Conservation (phyloP, 805 yeast genomes). For the Naumovozyma dairenensis region DNA sequence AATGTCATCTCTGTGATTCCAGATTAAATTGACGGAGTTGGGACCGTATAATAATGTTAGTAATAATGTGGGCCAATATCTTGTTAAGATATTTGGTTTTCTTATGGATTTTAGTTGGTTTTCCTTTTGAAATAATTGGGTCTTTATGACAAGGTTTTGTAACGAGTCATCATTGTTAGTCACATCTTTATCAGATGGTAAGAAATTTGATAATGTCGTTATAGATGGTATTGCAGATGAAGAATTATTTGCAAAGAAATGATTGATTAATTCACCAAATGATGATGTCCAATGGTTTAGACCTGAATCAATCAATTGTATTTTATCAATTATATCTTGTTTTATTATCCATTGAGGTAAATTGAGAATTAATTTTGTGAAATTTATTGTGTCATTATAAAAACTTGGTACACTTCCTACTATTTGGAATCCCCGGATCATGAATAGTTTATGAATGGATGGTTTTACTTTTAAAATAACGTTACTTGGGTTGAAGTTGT, state of each 20-base stretch:
- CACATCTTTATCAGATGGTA: too few relatives aligned
- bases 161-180: too few relatives aligned
- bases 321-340: neutral
- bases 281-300: slow-evolving; percentile 7
- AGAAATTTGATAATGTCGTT: too few relatives aligned
- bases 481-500: too few relatives aligned
- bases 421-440: slow-evolving; percentile 5
- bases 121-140: neutral
- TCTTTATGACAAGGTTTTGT: too few relatives aligned
- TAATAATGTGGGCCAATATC: slow-evolving; percentile 60
- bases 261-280: slow-evolving; percentile 16
- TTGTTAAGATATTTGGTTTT: slow-evolving; percentile 35
- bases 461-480: too few relatives aligned
- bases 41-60: slow-evolving; percentile 45
- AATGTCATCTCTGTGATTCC: slow-evolving; percentile 46
- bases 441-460: too few relatives aligned
- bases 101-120: slow-evolving; percentile 1
- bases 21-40: slow-evolving; percentile 31
- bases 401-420: slow-evolving; percentile 4
- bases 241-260: too few relatives aligned
- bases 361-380: neutral
- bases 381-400: too few relatives aligned
- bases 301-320: neutral
- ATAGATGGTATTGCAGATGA: too few relatives aligned
- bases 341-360: slow-evolving; percentile 1